Evolutionary conservation across 2,329 filamentous ascomycete species (phyloP), one percentile per base, ranked within the genome.

Genomic region (Pseudophaeomoniella oleicola): DNA sequence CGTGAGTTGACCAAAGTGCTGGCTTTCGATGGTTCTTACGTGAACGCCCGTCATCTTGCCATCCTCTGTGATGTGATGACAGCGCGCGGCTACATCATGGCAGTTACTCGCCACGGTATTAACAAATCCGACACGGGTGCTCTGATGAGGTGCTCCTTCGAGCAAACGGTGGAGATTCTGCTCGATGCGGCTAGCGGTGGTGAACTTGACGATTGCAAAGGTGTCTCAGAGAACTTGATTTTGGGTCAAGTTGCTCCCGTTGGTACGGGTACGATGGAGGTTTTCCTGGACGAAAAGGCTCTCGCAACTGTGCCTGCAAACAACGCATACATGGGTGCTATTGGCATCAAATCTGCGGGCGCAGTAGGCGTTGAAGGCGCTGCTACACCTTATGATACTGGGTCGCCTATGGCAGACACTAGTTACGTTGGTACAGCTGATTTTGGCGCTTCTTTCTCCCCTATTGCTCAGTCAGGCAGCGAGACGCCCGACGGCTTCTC

Each of bases 181-280:
- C 75, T 98, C 14, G 90, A 98, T 55, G 92, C 90, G 42, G 90
- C 90, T 16, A 85, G 86, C 12, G 84, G 84, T 35, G 90, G 90
- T 55, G 90, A 98, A 59, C 71, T 98, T 19, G 90, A 98, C 54
- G 90, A 98, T 60, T 98, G 92, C 65, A 82, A 86, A 42, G 90
- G 90, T 69, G 88, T 98, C 35, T 96, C 90, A 12, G 90, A 98
- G 64, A 98, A 98, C 64, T 80, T 98, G 55, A 98, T 98, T 75
- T 74, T 98, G 43, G 90, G 90, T 43, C 90, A 98, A 63, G 75
- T 96, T 62, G 90, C 92, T 4, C 90, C 92, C 18, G 88, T 94
- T 71, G 90, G 90, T 43, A 98, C 92, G 39, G 90, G 90, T 44
- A 86, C 94, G 59, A 88, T 98, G 50, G 86, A 98, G 45, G 78